Conservation (phyloP, 306 rosid genomes). For the Urtica urens region DNA sequence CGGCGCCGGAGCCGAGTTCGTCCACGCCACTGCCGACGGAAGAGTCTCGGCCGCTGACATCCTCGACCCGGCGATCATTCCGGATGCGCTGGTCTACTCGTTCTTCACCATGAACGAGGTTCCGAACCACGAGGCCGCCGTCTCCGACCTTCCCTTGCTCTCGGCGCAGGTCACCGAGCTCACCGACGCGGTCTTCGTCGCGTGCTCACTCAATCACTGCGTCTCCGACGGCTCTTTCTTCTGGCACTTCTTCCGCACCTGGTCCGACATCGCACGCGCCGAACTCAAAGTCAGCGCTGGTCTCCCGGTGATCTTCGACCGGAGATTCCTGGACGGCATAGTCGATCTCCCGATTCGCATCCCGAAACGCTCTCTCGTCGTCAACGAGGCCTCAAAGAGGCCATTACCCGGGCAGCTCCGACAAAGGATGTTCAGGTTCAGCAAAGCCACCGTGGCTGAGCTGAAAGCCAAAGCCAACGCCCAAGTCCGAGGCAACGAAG, state of each 20-base stretch:
- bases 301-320: neutral
- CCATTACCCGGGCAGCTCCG: neutral
- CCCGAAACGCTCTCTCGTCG: neutral
- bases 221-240: constrained; percentile 21
- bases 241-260: constrained; percentile 30
- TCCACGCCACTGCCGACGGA: neutral
- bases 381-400: neutral
- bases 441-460: constrained; percentile 11
- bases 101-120: too few species aligned
- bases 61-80: too few species aligned
- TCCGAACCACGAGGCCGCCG: constrained; percentile 16
- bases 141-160: constrained; percentile 19
- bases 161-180: constrained; percentile 34
- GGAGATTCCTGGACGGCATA: neutral
- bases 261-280: constrained; percentile 12
- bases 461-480: constrained; percentile 28
- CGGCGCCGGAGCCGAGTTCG: constrained; percentile 7
- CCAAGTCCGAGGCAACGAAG: too few species aligned
- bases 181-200: constrained; percentile 31
- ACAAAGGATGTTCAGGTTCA: constrained; percentile 23
- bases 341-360: neutral
- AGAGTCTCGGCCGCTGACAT: constrained; percentile 3
- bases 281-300: neutral
- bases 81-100: constrained; percentile 16
- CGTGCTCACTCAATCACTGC: constrained; percentile 8